phyloP scores from a whole-genome alignment of 2,329 filamentous ascomycete genomes.

The Huntiella savannae region DNA sequence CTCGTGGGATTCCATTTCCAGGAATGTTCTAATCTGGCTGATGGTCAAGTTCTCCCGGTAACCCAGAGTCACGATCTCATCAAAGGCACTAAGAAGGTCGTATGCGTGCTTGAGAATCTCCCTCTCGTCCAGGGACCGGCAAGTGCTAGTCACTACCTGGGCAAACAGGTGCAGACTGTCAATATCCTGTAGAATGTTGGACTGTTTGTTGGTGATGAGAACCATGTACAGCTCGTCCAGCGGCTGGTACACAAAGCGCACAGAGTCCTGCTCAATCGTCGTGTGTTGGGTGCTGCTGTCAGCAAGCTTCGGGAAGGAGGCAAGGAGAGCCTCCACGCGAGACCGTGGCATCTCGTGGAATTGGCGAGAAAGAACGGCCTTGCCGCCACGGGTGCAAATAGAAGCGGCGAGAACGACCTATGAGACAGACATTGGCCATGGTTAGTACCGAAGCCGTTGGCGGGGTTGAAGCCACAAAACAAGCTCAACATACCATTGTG shows the following conservation, averaged over 20 bases:
- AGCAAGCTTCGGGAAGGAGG: slow-evolving; percentile 93
- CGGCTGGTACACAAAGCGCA: slow-evolving; percentile 97
- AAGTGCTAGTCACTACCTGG: slow-evolving; percentile 90
- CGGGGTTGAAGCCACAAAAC: background rate
- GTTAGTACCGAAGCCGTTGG: background rate
- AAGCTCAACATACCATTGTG: slow-evolving; percentile 5
- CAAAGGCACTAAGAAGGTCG: slow-evolving; percentile 88
- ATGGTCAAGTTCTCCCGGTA: slow-evolving; percentile 94
- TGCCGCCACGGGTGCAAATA: slow-evolving; percentile 95
- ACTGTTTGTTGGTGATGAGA: slow-evolving; percentile 96
- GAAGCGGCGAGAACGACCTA: slow-evolving; percentile 97
- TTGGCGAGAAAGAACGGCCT: slow-evolving; percentile 92
- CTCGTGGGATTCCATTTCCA: slow-evolving; percentile 98
- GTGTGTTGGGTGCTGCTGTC: slow-evolving; percentile 94
- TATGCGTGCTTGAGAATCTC: slow-evolving; percentile 92
- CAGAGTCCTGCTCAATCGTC: slow-evolving; percentile 96
- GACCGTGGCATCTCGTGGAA: slow-evolving; percentile 97
- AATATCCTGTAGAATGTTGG: slow-evolving; percentile 98
- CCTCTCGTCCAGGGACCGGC: slow-evolving; percentile 85
- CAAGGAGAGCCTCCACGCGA: slow-evolving; percentile 85
- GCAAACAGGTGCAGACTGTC: slow-evolving; percentile 95
- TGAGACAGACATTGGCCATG: background rate
- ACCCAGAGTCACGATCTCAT: slow-evolving; percentile 87
- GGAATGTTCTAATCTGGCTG: slow-evolving; percentile 94
- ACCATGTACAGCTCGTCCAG: slow-evolving; percentile 99